Evolutionary conservation across 2,329 filamentous ascomycete species (phyloP).

Genomic region (Aspergillus ruber): DNA sequence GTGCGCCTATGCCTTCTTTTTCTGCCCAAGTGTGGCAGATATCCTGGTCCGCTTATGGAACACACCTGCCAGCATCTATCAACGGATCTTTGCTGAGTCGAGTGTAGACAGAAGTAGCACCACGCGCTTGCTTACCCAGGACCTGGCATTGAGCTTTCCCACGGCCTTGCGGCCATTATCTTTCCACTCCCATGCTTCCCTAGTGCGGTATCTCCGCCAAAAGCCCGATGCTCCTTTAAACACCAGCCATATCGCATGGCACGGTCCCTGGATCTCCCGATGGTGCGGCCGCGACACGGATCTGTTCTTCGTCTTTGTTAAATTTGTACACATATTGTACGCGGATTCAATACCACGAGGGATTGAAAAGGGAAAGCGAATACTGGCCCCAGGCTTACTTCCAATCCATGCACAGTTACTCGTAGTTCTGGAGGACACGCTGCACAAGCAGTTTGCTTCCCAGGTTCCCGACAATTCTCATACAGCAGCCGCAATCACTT

Average conservation of each 20-base stretch:
- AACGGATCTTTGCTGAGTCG: conserved; percentile 65
- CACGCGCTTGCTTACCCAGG: conserved; percentile 50
- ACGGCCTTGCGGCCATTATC: conserved; percentile 55
- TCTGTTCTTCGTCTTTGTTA: conserved; percentile 84
- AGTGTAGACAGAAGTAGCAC: conserved; percentile 52
- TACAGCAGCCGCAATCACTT: conserved; percentile 51
- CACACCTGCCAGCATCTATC: conserved; percentile 60
- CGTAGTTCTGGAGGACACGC: conserved; percentile 70
- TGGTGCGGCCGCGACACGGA: conserved; percentile 87
- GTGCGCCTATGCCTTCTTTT: conserved; percentile 89
- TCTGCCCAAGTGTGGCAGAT: conserved; percentile 79
- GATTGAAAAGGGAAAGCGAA: conserved; percentile 48
- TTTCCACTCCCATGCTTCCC: conserved; percentile 57
- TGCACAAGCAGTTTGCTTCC: conserved; percentile 61
- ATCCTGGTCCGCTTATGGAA: conserved; percentile 77
- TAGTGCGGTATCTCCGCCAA: conserved; percentile 55
- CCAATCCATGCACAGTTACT: conserved; percentile 78
- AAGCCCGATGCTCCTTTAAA: conserved; percentile 61
- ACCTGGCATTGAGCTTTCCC: conserved; percentile 65
- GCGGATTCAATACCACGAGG: conserved; percentile 62
- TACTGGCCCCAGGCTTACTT: conserved; percentile 69
- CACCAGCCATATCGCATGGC: conserved; percentile 71
- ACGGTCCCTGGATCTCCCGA: conserved; percentile 73
- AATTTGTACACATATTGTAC: conserved; percentile 74
- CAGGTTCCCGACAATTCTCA: conserved; percentile 43